A percentile compares a stretch with the other conserved stretches of the same genome.
Evolutionary conservation across 2,329 filamentous ascomycete species (phyloP).

Genomic region (Hypoxylon sp.): DNA sequence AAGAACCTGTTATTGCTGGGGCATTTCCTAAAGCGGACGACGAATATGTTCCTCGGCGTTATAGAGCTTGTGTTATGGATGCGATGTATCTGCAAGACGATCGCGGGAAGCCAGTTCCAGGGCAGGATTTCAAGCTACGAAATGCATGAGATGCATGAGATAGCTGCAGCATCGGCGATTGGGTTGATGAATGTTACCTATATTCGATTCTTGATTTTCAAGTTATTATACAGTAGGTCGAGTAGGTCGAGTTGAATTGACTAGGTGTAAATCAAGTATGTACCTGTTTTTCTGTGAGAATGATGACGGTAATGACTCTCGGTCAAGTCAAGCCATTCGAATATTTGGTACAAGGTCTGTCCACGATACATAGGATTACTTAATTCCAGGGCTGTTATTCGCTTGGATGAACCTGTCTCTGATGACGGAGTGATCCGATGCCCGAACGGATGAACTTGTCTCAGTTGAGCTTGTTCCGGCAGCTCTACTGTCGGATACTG

Average conservation of each 20-base stretch:
- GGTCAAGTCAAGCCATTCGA: conserved; percentile 11
- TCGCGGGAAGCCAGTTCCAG: conserved; percentile 17
- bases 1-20: conserved; percentile 28
- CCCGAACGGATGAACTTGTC: conserved; percentile 35
- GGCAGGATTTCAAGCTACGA: conserved; percentile 24
- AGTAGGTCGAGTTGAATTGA: conserved; percentile 9
- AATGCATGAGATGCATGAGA: conserved; percentile 25
- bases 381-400: conserved; percentile 33
- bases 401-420: conserved; percentile 42
- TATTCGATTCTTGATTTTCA: neutral
- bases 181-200: conserved; percentile 9
- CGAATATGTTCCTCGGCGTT: conserved; percentile 38
- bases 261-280: conserved; percentile 7
- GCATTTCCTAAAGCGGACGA: conserved; percentile 38
- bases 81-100: conserved; percentile 37
- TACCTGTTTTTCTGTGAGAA: conserved; percentile 15
- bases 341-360: neutral
- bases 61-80: conserved; percentile 30
- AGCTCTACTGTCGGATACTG: conserved; percentile 23
- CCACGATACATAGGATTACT: conserved; percentile 29
- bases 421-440: conserved; percentile 25
- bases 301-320: conserved; percentile 28
- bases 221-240: neutral
- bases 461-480: conserved; percentile 32
- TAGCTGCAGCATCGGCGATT: conserved; percentile 16